Conservation (phyloP, 2,329 filamentous ascomycete genomes). For the Capronia epimyces region DNA sequence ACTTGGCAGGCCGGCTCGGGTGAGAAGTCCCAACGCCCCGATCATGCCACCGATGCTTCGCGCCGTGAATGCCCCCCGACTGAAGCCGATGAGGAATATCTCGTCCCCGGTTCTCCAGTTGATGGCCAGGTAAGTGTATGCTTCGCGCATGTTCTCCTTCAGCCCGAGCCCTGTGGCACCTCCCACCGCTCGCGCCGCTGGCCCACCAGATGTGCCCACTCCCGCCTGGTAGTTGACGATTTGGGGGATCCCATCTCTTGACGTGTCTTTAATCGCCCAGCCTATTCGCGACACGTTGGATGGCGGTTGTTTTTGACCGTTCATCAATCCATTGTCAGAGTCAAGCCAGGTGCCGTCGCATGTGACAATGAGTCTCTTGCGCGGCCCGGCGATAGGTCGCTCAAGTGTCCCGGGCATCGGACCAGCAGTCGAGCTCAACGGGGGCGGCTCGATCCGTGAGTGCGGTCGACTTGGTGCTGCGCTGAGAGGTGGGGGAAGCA, state of each 20-base stretch:
- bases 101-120: constrained; percentile 37
- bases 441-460: constrained; percentile 27
- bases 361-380: constrained; percentile 35
- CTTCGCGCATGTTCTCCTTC: constrained; percentile 29
- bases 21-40: constrained; percentile 34
- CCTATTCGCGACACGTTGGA: constrained; percentile 40
- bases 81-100: constrained; percentile 37
- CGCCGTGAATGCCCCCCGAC: constrained; percentile 37
- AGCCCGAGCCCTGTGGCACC: constrained; percentile 27
- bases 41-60: constrained; percentile 36
- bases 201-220: constrained; percentile 34
- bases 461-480: constrained; percentile 17
- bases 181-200: constrained; percentile 19
- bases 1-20: constrained; percentile 28
- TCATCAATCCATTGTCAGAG: constrained; percentile 30
- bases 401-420: constrained; percentile 28
- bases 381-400: constrained; percentile 21
- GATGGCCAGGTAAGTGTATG: constrained; percentile 33
- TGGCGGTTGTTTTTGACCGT: constrained; percentile 31
- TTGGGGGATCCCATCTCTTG: constrained; percentile 35
- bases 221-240: constrained; percentile 41
- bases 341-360: constrained; percentile 38
- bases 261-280: constrained; percentile 34
- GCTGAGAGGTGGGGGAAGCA: constrained; percentile 15
- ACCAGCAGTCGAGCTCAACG: constrained; percentile 23